phyloP scores from a whole-genome alignment of 441 rosid genomes.

The Arabidopsis lyrata region DNA sequence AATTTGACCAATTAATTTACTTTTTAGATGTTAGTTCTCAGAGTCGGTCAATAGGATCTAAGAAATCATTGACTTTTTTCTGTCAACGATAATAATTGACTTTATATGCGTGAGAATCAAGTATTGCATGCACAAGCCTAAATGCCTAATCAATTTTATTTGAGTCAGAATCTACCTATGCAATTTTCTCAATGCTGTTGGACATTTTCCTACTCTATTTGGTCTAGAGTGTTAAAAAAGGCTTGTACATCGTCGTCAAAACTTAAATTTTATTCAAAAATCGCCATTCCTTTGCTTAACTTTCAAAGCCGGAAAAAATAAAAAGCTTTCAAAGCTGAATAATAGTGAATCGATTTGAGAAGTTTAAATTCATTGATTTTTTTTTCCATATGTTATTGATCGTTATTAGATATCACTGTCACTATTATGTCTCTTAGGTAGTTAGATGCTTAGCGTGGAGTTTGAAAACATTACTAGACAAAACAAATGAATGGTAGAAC shows the following conservation, averaged over 20 bases:
- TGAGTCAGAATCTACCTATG: not conserved
- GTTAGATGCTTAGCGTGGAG: not conserved
- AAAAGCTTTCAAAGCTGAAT: too few relatives aligned
- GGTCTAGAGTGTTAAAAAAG: not conserved
- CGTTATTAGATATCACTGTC: not conserved
- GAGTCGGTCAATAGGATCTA: conserved; percentile 5
- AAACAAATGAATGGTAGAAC: not conserved
- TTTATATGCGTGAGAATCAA: conserved; percentile 1
- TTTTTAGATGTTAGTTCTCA: not conserved
- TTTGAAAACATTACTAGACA: not conserved
- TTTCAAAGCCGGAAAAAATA: too few relatives aligned
- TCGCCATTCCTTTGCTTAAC: too few relatives aligned
- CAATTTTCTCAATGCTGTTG: not conserved
- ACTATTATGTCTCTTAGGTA: not conserved
- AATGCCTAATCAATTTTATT: not conserved
- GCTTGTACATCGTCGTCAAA: conserved; percentile 2
- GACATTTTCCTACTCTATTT: not conserved
- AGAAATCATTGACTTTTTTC: conserved; percentile 11
- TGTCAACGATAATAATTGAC: conserved; percentile 8
- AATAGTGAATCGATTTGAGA: too few relatives aligned
- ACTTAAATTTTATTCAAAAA: not conserved
- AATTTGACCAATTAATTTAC: not conserved
- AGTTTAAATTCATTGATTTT: too few relatives aligned
- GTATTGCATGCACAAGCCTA: not conserved
- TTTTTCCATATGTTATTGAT: too few relatives aligned